These are phyloP conservation scores for Hysterangium stoloniferum DNA, from an alignment of 768 basidiomycete species.

Conservation along the genomic window DNA sequence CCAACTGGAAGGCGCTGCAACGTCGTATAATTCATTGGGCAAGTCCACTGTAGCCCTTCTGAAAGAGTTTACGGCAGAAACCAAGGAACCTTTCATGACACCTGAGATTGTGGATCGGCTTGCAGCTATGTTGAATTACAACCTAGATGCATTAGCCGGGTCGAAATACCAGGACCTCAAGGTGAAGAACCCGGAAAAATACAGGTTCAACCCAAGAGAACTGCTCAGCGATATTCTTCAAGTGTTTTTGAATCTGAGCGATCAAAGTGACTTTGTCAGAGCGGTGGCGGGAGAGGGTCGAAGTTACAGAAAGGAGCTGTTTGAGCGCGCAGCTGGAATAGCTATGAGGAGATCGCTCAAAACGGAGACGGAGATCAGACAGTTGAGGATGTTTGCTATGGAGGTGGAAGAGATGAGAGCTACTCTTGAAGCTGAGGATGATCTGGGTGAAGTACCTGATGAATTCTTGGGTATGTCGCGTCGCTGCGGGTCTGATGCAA, in stretches of 20 bases:
- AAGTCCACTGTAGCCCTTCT: constrained; percentile 85
- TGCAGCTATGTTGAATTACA: constrained; percentile 95
- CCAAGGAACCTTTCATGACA: constrained; percentile 89
- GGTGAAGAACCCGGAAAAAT: constrained; percentile 81
- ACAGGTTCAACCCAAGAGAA: constrained; percentile 77
- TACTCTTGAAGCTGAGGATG: constrained; percentile 82
- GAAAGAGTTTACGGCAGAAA: constrained; percentile 87
- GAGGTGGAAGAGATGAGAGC: constrained; percentile 80
- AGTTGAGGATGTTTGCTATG: constrained; percentile 59
- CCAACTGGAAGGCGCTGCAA: constrained; percentile 75
- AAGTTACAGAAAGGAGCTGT: constrained; percentile 79
- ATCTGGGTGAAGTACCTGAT: constrained; percentile 88
- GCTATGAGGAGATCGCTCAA: constrained; percentile 60
- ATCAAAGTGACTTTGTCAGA: constrained; percentile 66
- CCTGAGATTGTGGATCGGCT: constrained; percentile 93
- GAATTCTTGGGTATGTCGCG: constrained; percentile 76
- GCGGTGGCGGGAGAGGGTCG: constrained; percentile 93
- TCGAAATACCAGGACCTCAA: constrained; percentile 81
- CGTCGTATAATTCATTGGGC: constrained; percentile 80
- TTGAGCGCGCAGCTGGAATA: constrained; percentile 68
- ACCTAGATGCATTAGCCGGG: constrained; percentile 82
- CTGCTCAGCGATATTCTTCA: constrained; percentile 83
- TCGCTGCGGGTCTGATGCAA: constrained; percentile 31
- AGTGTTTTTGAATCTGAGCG: constrained; percentile 83
- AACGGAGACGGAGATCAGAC: constrained; percentile 65